Base-by-base conservation (phyloP, 2,329 filamentous ascomycete species). In the Fusarium nurragi region DNA sequence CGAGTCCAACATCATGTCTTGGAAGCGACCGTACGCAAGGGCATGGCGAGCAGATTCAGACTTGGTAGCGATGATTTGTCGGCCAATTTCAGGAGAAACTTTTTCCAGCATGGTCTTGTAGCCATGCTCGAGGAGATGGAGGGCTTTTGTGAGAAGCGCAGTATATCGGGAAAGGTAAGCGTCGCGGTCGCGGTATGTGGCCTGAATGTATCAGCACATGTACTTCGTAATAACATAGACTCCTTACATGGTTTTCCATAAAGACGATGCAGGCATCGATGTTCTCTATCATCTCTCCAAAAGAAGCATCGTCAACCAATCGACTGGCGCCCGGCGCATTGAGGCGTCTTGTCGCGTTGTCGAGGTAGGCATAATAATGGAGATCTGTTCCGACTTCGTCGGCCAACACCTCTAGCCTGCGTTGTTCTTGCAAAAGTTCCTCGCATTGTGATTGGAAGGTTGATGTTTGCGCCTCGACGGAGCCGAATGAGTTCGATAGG, bases 341-440 rank as follows among this genome's bases (percentile, higher is more conserved):
- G 56, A 99, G 86, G 14, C 93, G 87, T 53, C 94, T 86, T 0
- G 93, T 97, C 60, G 94, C 93, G 43, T 90, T 93, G 65, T 99
- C 95, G 7, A 99, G 84, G 74, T 97, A 97, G 19, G 91, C 88
- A 76, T 99, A 99, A 77, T 97, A 97, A 73, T 94, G 89, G n/a
- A 97, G 81, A 70, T 97, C 96, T 22, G 92, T 91, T 23, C 92
- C 90, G 54, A 99, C 90, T 57, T 93, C 90, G 67, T 96, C 88
- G 4, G 93, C 93, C 38, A 99, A 84, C 66, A 84, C 86, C 62
- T 92, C 88, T 37, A 97, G 84, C 22, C 91, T 88, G 70, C 85
- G 87, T 78, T 98, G 93, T 71, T 97, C 94, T 2, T 86, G 83
- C 26, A 98, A 80, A 4, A 99, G 83, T 54, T 92, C 91, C 74